Conservation (phyloP, 1,284 basidiomycete genomes). For the Apiotrichum sp. region DNA sequence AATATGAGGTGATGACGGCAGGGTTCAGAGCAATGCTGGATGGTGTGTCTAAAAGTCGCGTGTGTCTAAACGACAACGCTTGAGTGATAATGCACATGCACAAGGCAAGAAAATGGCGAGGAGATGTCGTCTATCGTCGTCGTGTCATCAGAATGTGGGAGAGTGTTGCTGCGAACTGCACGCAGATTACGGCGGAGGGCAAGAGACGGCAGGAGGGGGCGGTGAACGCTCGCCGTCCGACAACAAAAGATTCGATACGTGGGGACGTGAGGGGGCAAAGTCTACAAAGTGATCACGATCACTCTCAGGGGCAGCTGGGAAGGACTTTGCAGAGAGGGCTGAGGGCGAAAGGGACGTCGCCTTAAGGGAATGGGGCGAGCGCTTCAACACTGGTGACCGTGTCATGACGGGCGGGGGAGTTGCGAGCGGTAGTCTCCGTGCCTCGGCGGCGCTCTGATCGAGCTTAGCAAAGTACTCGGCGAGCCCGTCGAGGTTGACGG, state of each 20-base stretch:
- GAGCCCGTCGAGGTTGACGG: conserved; percentile 13
- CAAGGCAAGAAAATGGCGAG: too few relatives aligned
- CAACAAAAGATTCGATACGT: conserved; percentile 8
- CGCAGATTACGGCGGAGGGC: neutral
- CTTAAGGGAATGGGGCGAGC: neutral
- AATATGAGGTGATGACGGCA: too few relatives aligned
- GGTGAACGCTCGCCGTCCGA: neutral
- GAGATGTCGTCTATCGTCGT: too few relatives aligned
- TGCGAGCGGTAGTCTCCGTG: neutral
- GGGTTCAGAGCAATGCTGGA: too few relatives aligned
- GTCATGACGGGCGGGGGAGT: neutral
- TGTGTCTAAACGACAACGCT: too few relatives aligned
- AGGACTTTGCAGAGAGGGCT: neutral
- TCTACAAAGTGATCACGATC: conserved; percentile 4
- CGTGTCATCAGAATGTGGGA: too few relatives aligned
- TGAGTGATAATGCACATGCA: too few relatives aligned
- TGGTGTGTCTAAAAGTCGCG: too few relatives aligned
- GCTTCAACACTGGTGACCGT: neutral
- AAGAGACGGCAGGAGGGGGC: neutral
- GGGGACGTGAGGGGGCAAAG: conserved; percentile 13
- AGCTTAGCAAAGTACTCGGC: conserved; percentile 11
- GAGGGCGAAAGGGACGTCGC: neutral
- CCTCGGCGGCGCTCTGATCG: conserved; percentile 6
- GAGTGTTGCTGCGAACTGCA: too few relatives aligned
- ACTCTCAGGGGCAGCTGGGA: neutral